These are phyloP conservation scores for Brasenia schreberi DNA, from an alignment of 164 flowering plant genomes.

Conservation along the genomic window DNA sequence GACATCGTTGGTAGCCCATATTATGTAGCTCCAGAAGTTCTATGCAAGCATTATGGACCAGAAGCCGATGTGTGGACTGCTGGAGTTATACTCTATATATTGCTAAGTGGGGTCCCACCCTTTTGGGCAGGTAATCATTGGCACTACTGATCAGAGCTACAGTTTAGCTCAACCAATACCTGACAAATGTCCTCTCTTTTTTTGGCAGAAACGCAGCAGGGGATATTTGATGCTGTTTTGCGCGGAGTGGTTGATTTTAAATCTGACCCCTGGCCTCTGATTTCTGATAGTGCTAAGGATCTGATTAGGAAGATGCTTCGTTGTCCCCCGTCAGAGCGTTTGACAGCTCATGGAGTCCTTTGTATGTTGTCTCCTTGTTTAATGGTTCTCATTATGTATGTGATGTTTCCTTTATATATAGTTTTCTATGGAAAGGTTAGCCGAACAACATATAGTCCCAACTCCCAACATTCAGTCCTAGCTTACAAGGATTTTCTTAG, in stretches of 20 bases:
- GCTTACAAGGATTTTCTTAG: no score
- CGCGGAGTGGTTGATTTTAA: constrained; percentile 92
- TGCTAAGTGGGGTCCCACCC: constrained; percentile 98
- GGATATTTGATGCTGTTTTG: constrained; percentile 81
- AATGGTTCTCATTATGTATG: no score
- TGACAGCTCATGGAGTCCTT: constrained; percentile 95
- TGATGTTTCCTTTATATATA: no score
- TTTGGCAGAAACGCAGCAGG: constrained; percentile 55
- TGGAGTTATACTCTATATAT: constrained; percentile 80
- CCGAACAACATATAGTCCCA: no score
- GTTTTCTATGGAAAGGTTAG: no score
- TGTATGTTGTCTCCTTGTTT: constrained; percentile 33
- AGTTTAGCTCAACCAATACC: background rate
- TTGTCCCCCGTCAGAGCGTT: constrained; percentile 61
- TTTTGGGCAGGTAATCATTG: constrained; percentile 84
- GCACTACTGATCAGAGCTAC: background rate
- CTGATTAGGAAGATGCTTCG: constrained; percentile 84
- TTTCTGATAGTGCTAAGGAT: constrained; percentile 96
- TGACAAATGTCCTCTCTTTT: no score
- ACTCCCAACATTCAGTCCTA: no score
- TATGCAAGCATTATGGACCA: constrained; percentile 88
- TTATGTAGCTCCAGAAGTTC: constrained; percentile 98
- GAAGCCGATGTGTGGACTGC: constrained; percentile 99
- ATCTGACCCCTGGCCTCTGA: constrained; percentile 96
- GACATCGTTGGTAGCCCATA: constrained; percentile 99